Percentiles rank a stretch among this genome's conserved stretches.
These are phyloP conservation scores for Plasmopara halstedii DNA, from an alignment of 352 stramenopile genomes.

Conservation along the genomic window DNA sequence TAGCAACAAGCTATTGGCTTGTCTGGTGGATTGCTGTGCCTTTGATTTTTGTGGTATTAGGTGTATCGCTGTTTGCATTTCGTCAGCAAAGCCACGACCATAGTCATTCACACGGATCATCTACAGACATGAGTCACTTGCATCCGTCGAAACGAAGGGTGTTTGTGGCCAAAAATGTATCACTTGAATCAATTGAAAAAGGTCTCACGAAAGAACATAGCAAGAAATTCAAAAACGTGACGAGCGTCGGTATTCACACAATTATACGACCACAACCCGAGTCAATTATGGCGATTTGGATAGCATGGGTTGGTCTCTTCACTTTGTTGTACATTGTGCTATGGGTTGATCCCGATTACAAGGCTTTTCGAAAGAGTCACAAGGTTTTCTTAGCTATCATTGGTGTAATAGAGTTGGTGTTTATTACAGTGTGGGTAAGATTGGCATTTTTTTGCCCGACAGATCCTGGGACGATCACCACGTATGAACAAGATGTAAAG, in stretches of 20 bases:
- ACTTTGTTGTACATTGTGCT: slow-evolving; percentile 60
- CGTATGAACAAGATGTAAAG: slow-evolving; percentile 44
- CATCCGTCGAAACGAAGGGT: slow-evolving; percentile 48
- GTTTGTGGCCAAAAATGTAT: slow-evolving; percentile 21
- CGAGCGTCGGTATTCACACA: slow-evolving; percentile 13
- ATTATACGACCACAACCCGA: slow-evolving; percentile 48
- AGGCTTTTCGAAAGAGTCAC: slow-evolving; percentile 24
- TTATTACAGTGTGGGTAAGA: slow-evolving; percentile 42
- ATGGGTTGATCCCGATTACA: slow-evolving; percentile 41
- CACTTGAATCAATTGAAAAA: slow-evolving; percentile 20
- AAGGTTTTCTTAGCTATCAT: slow-evolving; percentile 33
- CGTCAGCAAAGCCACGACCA: slow-evolving; percentile 29
- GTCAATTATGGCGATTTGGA: slow-evolving; percentile 72
- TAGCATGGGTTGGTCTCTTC: slow-evolving; percentile 65
- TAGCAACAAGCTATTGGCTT: slow-evolving; percentile 57
- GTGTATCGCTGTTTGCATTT: slow-evolving; percentile 41
- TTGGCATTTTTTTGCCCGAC: slow-evolving; percentile 49
- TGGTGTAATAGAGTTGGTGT: slow-evolving; percentile 32
- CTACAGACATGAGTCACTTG: slow-evolving; percentile 21
- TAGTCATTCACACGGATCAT: slow-evolving; percentile 36
- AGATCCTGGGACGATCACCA: slow-evolving; percentile 47
- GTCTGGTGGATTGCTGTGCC: slow-evolving; percentile 63
- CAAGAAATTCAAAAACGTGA: slow-evolving; percentile 23
- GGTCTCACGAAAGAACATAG: slow-evolving; percentile 5
- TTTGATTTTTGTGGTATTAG: slow-evolving; percentile 46